Evolutionary conservation across 768 basidiomycete genomes (phyloP).

Genomic region (Infundibulicybe gibba): DNA sequence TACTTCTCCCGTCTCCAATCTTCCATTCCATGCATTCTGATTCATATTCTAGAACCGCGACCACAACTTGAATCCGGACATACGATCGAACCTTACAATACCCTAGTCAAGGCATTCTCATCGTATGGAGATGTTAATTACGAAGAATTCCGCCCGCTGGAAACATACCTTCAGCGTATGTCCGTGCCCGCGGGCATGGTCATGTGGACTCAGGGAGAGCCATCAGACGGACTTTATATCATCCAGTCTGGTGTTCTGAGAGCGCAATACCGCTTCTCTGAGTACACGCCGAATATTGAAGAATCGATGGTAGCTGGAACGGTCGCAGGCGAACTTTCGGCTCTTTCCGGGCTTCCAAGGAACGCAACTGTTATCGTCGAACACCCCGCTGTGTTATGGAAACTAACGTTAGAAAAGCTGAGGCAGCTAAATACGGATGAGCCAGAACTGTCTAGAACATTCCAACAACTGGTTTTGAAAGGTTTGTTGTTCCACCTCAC

Average conservation of each 20-base stretch:
- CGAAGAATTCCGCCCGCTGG: conserved; percentile 57
- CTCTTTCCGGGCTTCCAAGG: conserved; percentile 71
- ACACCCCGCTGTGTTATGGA: conserved; percentile 77
- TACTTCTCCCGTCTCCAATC: neutral
- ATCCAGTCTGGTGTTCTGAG: conserved; percentile 84
- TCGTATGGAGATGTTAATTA: conserved; percentile 60
- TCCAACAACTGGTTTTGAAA: conserved; percentile 70
- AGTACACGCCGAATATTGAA: conserved; percentile 61
- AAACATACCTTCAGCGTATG: conserved; percentile 67
- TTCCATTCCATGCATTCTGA: neutral
- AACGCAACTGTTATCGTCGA: conserved; percentile 89
- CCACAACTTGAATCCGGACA: conserved; percentile 26
- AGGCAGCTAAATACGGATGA: conserved; percentile 62
- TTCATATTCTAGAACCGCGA: conserved; percentile 19
- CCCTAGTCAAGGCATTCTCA: conserved; percentile 77
- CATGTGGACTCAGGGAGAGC: conserved; percentile 78
- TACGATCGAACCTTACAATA: conserved; percentile 62
- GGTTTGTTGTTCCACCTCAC: conserved; percentile 41
- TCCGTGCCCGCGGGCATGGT: conserved; percentile 52
- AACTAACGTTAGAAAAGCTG: conserved; percentile 57
- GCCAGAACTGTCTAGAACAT: conserved; percentile 58
- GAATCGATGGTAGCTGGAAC: conserved; percentile 96
- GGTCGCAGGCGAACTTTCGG: conserved; percentile 87
- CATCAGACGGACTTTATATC: conserved; percentile 81
- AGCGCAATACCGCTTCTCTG: conserved; percentile 78